Percentiles rank a stretch among this genome's conserved stretches.
These are phyloP conservation scores for Stagonosporopsis chrysanthemi DNA, from an alignment of 2,329 filamentous ascomycete genomes.

Conservation along the genomic window DNA sequence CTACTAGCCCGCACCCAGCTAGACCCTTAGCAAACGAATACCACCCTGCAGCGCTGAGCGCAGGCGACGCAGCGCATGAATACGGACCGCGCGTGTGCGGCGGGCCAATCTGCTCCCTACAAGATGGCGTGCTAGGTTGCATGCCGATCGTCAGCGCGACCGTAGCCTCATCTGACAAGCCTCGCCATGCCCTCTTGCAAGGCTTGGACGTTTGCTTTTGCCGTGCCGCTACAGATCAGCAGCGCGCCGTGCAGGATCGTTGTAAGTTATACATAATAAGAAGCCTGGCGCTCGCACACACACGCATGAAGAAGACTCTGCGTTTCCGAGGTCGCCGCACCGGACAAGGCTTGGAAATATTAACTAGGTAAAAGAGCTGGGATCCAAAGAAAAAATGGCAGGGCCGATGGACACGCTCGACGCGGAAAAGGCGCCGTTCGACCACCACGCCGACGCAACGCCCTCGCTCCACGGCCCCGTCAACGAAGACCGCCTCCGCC, in stretches of 20 bases:
- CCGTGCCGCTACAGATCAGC: neutral
- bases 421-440: constrained; percentile 26
- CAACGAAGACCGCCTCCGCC: constrained; percentile 36
- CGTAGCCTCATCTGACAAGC: constrained; percentile 14
- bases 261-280: neutral
- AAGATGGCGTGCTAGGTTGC: constrained; percentile 35
- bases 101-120: constrained; percentile 25
- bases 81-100: neutral
- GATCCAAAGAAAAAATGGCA: neutral
- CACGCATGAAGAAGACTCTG: neutral
- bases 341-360: too few species aligned
- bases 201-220: constrained; percentile 23
- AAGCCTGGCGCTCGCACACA: neutral
- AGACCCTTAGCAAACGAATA: constrained; percentile 13
- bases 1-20: neutral
- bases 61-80: neutral
- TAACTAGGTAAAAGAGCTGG: constrained; percentile 1
- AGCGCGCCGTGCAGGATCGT: neutral
- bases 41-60: constrained; percentile 8
- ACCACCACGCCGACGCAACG: constrained; percentile 18
- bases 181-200: constrained; percentile 29
- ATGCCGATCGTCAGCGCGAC: constrained; percentile 8
- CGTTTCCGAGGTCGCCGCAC: too few species aligned
- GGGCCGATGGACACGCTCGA: constrained; percentile 20
- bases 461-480: constrained; percentile 21